Evolutionary conservation across 371 early-diverging fungal species (phyloP), one percentile per base, ranked within the genome.

Genomic region (Fennellomyces sp.): DNA sequence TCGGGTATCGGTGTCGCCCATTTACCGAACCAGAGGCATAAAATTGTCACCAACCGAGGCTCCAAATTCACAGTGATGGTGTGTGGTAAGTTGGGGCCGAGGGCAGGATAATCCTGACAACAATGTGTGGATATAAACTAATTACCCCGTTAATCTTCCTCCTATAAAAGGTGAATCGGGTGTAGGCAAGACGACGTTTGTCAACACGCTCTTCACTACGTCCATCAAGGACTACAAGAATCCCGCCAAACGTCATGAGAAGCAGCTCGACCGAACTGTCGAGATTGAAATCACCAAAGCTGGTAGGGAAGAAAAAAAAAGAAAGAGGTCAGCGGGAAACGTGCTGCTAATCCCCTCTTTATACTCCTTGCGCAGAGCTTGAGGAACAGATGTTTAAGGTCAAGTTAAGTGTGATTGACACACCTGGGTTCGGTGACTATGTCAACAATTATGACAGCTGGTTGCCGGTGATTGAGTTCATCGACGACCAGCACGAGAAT

Each of bases 341-440:
- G 27, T 31, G 52, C 5, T 41, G 41, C 6, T 41, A 21, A 41
- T 49, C 1, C 13, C n/a, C 4, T 49, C 29, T 26, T 26, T 28
- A 28, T 26, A 27, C 13, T 27, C 26, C 13, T 27, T n/a, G 35
- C 2, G 8, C 36, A 92, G 96, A 94, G 65, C 82, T 98, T 56
- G 97, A 96, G 78, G 98, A 98, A 78, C 96, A 96, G 78, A 92
- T 91, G 76, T 97, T 98, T 84, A 89, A 88, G 51, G 95, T 96
- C 60, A 92, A 94, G 59, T 80, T 98, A 65, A 94, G 88, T 39
- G 91, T 97, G 35, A 88, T 95, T 66, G 95, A 95, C 71, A 93
- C 94, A 13, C 94, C 93, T 54, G 95, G 95, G 13, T 94, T 95
- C 75, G 95, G 95, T 50, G 95, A 95, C 72, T 95, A 91, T 72